Evolutionary conservation across 352 stramenopile genomes (phyloP), one percentile per base, ranked within the genome.

Genomic region (Globisporangium irregulare): DNA sequence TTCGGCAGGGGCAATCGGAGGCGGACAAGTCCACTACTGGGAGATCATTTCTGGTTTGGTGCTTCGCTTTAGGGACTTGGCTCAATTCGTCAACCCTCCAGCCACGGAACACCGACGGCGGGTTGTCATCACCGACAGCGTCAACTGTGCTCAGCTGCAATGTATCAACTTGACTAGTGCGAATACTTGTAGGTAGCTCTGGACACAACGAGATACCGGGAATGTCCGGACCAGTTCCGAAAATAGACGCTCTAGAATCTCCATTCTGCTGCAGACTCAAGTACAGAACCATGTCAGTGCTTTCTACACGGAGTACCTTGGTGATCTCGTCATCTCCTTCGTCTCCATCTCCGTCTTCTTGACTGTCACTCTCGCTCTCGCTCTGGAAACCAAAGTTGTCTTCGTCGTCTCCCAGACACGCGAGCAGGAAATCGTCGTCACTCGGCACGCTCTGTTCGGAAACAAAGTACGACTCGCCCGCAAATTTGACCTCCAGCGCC

Each of bases 271-370:
- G 15, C 20, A 62, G 34, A n/a, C 15, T n/a, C 53, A 68, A 25
- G 18, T 56, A 46, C 20, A 68, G 6, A 9, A 62, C 29, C 15
- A 62, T 6, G 24, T 68, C 62, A 4, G 9, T 18, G n/a, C 62
- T 68, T 27, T 68, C 62, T 12, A 68, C 41, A 25, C 62, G 62
- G 27, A 68, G 55, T 34, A 62, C 10, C 48, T 59, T 66, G 20
- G 0, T 20, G 53, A n/a, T 27, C 22, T 34, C 14, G 4, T 25
- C 18, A 3, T 48, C 18, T 10, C 15, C 24, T 10, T 66, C 27
- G 27, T 32, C 2, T 32, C 27, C 27, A 32, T 32, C 3, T 32
- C 27, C 27, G 27, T 32, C 27, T 32, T 32, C 3, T 32, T 32
- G 27, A 32, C 27, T 32, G 27, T 32, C 27, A 32, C 27, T 32